Conservation (phyloP, 139 green algal genomes). For the Prasinococcaceae sp. region DNA sequence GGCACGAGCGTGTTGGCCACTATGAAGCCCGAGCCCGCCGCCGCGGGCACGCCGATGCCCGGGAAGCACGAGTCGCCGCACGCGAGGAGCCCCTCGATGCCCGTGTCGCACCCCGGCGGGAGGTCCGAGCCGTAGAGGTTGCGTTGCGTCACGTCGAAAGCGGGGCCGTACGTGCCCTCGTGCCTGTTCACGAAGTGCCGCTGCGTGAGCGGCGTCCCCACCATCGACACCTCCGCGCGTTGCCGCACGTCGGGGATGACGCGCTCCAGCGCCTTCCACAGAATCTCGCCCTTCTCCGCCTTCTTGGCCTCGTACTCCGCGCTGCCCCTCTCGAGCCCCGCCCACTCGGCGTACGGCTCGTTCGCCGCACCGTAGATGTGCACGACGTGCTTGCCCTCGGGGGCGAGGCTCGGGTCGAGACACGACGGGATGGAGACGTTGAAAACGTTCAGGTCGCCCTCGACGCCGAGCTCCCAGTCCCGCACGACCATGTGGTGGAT, state of each 20-base stretch:
- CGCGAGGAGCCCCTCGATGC: slow-evolving; percentile 38
- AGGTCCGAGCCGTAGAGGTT: slow-evolving; percentile 47
- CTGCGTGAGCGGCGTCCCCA: slow-evolving; percentile 89
- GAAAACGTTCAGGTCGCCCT: slow-evolving; percentile 72
- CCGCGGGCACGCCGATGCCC: slow-evolving; percentile 77
- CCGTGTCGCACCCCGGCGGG: slow-evolving; percentile 54
- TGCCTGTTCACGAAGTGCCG: slow-evolving; percentile 65
- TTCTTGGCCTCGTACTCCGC: slow-evolving; percentile 77
- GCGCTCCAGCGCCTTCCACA: slow-evolving; percentile 45
- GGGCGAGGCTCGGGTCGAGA: slow-evolving; percentile 51
- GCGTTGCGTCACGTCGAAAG: slow-evolving; percentile 11
- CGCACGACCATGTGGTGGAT: slow-evolving; percentile 96
- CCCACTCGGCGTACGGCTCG: slow-evolving; percentile 80
- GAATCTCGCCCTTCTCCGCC: slow-evolving; percentile 42
- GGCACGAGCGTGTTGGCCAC: slow-evolving; percentile 52
- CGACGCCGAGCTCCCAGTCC: slow-evolving; percentile 64
- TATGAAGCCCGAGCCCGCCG: slow-evolving; percentile 21
- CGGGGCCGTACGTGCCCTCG: slow-evolving; percentile 60
- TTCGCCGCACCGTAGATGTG: slow-evolving; percentile 53
- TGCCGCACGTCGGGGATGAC: slow-evolving; percentile 66
- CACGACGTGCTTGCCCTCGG: slow-evolving; percentile 34
- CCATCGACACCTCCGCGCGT: slow-evolving; percentile 49
- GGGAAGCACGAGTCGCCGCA: slow-evolving; percentile 71
- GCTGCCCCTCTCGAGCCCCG: slow-evolving; percentile 56
- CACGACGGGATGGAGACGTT: slow-evolving; percentile 71